Conservation (phyloP, 176 grass and related monocot species). For the Poa annua region DNA sequence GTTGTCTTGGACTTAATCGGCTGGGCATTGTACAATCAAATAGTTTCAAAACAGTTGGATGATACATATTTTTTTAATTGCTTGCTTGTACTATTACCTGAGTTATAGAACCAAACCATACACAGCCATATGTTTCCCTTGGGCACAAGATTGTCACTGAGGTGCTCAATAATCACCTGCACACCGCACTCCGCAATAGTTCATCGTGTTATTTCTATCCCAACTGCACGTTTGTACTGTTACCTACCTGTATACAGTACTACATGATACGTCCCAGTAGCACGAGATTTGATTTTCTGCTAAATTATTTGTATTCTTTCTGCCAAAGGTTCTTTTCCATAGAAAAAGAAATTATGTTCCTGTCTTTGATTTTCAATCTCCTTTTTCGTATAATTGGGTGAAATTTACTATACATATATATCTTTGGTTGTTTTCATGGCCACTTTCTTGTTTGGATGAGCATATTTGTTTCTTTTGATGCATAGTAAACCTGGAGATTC, state of each 20-base stretch:
- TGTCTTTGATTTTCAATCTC: background rate
- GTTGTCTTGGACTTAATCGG: background rate
- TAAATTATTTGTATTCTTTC: background rate
- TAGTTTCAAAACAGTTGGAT: background rate
- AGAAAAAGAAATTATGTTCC: background rate
- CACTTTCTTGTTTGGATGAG: background rate
- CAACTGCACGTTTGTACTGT: background rate
- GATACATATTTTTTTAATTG: background rate
- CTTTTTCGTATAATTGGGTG: background rate
- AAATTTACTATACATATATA: no score
- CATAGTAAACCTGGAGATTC: background rate
- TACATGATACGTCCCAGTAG: background rate
- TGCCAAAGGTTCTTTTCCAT: background rate
- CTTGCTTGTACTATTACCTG: background rate
- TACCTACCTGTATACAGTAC: background rate
- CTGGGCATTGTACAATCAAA: background rate
- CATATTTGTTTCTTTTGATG: background rate
- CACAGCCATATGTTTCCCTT: background rate
- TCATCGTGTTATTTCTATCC: background rate
- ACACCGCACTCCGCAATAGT: background rate
- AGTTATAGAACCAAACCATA: background rate
- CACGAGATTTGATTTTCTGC: background rate
- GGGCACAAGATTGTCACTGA: background rate
- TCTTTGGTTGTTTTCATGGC: background rate
- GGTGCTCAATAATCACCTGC: constrained; percentile 7